These are phyloP conservation scores for Dipodascus geniculatus DNA, from an alignment of 805 yeast species.

Conservation along the genomic window DNA sequence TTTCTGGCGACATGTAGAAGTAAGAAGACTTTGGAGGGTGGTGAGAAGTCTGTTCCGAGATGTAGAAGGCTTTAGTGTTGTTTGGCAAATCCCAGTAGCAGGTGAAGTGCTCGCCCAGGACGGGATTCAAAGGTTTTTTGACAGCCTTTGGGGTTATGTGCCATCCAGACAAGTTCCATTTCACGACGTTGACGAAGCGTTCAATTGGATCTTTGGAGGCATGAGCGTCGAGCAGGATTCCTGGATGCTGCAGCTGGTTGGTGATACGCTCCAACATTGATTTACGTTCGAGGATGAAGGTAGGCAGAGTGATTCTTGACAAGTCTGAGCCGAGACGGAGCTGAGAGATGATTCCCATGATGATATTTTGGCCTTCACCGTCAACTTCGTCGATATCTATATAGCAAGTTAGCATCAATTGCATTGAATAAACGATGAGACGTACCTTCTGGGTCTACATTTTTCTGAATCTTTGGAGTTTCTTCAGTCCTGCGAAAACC, in stretches of 20 bases:
- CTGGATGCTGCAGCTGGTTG: conserved; percentile 69
- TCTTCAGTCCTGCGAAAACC: not conserved
- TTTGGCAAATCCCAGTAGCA: conserved; percentile 88
- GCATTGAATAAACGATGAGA: not conserved
- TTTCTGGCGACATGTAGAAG: conserved; percentile 75
- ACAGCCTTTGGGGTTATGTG: conserved; percentile 98
- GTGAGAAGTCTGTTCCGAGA: conserved; percentile 92
- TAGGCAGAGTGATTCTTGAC: conserved; percentile 84
- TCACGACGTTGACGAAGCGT: conserved; percentile 62
- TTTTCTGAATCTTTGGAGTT: not conserved
- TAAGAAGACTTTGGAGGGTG: conserved; percentile 98
- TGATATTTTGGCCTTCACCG: conserved; percentile 75
- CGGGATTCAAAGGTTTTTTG: conserved; percentile 92
- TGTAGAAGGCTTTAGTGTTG: conserved; percentile 59
- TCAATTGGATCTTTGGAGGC: conserved; percentile 42
- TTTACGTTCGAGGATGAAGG: conserved; percentile 88
- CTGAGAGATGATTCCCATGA: conserved; percentile 81
- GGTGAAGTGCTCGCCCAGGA: conserved; percentile 80
- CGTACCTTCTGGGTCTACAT: conserved; percentile 1
- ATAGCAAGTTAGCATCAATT: not conserved
- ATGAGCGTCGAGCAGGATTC: conserved; percentile 60
- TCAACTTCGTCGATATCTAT: conserved; percentile 82
- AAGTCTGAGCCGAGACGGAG: conserved; percentile 87
- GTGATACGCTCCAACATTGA: conserved; percentile 94
- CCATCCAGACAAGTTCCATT: conserved; percentile 94